phyloP scores from a whole-genome alignment of 225 moss, liverwort and hornwort species.

The Pseudisothecium myosuroides region DNA sequence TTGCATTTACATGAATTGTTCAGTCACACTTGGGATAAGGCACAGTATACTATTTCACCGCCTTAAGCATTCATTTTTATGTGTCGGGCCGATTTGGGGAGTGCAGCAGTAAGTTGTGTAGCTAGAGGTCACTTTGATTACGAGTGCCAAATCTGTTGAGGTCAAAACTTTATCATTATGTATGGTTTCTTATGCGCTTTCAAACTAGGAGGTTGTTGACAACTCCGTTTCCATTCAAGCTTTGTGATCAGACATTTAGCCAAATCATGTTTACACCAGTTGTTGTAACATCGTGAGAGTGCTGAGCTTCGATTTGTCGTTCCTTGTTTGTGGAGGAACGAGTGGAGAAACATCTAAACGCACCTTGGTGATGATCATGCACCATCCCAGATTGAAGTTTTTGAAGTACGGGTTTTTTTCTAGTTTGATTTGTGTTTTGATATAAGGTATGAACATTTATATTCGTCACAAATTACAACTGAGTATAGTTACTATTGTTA shows the following conservation, averaged over 20 bases:
- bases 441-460: background rate
- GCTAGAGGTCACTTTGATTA: background rate
- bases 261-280: background rate
- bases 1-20: background rate
- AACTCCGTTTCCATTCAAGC: background rate
- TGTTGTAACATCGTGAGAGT: background rate
- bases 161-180: no score
- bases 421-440: background rate
- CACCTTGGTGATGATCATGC: no score
- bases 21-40: background rate
- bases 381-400: no score
- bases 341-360: no score
- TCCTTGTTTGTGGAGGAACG: no score
- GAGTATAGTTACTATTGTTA: background rate
- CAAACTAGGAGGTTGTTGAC: background rate
- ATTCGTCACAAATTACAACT: background rate
- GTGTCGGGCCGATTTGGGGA: background rate
- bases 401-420: no score
- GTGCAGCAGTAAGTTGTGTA: background rate
- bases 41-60: background rate
- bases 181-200: background rate
- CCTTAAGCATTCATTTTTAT: background rate
- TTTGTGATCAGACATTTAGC: background rate
- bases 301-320: background rate
- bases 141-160: background rate